These are phyloP conservation scores for Pistacia integerrima DNA, from an alignment of 345 rosid genomes.

Conservation along the genomic window DNA sequence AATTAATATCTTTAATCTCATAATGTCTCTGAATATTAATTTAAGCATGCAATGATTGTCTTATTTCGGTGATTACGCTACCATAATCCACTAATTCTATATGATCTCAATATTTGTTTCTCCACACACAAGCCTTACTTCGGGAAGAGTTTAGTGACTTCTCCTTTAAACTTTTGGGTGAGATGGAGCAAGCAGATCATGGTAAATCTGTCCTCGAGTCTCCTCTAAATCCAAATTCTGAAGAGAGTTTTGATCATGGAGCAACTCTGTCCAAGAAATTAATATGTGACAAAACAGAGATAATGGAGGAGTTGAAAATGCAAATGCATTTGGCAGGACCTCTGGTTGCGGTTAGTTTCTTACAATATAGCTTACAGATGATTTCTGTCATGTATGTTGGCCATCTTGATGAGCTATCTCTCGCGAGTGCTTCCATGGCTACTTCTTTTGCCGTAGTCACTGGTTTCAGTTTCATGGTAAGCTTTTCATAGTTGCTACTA, in stretches of 20 bases:
- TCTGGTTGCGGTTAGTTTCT: conserved; percentile 32
- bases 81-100: too few relatives aligned
- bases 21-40: too few relatives aligned
- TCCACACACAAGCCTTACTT: too few relatives aligned
- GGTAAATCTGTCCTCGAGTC: background rate
- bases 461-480: conserved; percentile 39
- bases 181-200: conserved; percentile 21
- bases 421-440: conserved; percentile 49
- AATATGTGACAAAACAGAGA: conserved; percentile 17
- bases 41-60: too few relatives aligned
- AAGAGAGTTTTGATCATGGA: background rate
- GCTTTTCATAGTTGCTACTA: background rate
- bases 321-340: conserved; percentile 41
- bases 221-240: conserved; percentile 6
- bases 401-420: conserved; percentile 35
- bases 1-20: too few relatives aligned
- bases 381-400: conserved; percentile 44
- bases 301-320: conserved; percentile 30
- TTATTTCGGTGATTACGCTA: too few relatives aligned
- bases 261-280: background rate
- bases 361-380: conserved; percentile 34
- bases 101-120: too few relatives aligned
- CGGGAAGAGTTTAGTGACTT: background rate
- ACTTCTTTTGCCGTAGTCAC: conserved; percentile 48
- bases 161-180: background rate